phyloP scores from a whole-genome alignment of 1,139 yeast genomes.

The Sporopachydermia cereana region DNA sequence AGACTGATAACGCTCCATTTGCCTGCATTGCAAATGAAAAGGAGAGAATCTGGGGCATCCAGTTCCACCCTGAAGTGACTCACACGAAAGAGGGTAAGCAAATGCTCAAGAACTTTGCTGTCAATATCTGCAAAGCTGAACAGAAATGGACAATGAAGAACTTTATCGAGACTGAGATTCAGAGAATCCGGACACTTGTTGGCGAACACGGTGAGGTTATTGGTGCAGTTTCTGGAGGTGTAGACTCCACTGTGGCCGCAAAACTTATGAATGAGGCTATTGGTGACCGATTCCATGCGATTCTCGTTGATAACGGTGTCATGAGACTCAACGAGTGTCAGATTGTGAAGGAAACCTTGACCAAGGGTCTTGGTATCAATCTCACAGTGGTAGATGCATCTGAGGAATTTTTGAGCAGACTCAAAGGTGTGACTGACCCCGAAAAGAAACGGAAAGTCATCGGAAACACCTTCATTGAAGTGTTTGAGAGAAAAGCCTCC shows the following conservation, averaged over 20 bases:
- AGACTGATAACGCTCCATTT: slow-evolving; percentile 87
- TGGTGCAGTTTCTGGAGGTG: slow-evolving; percentile 99
- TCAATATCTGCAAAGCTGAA: slow-evolving; percentile 71
- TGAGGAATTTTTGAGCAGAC: slow-evolving; percentile 73
- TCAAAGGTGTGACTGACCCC: slow-evolving; percentile 94
- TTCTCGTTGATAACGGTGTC: slow-evolving; percentile 95
- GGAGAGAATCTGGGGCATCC: slow-evolving; percentile 81
- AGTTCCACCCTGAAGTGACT: slow-evolving; percentile 98
- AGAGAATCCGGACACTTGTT: slow-evolving; percentile 78
- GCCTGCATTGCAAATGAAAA: slow-evolving; percentile 80
- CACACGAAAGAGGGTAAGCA: slow-evolving; percentile 88
- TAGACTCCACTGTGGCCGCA: slow-evolving; percentile 98
- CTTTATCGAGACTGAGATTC: slow-evolving; percentile 91
- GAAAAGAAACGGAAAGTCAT: slow-evolving; percentile 98
- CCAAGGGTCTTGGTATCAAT: slow-evolving; percentile 89
- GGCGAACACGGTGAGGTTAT: slow-evolving; percentile 98
- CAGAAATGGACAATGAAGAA: slow-evolving; percentile 98
- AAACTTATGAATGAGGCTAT: slow-evolving; percentile 96
- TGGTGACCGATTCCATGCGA: slow-evolving; percentile 98
- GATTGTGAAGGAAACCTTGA: slow-evolving; percentile 75
- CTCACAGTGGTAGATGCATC: slow-evolving; percentile 90
- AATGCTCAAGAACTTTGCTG: slow-evolving; percentile 84
- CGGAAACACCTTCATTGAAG: slow-evolving; percentile 95
- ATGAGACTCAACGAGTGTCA: slow-evolving; percentile 91
- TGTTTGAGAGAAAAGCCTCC: slow-evolving; percentile 92